These are phyloP conservation scores for Pelargonium fulgidum DNA, from an alignment of 441 rosid species.

Conservation along the genomic window DNA sequence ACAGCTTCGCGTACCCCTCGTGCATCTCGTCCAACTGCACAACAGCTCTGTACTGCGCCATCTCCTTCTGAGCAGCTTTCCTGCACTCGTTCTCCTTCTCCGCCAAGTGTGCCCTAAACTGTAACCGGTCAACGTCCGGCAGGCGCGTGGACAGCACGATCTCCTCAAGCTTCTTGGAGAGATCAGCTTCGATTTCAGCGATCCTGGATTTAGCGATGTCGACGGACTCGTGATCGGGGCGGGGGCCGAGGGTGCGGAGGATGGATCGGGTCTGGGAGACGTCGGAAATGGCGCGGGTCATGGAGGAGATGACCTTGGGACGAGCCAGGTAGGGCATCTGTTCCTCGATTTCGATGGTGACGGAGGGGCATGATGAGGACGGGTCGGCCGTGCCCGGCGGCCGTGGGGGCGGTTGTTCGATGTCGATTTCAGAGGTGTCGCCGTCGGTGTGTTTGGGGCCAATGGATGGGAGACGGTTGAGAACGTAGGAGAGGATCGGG, in stretches of 20 bases:
- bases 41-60: conserved; percentile 34
- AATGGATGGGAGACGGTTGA: conserved; percentile 53
- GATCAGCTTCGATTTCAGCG: conserved; percentile 26
- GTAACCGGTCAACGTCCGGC: conserved; percentile 35
- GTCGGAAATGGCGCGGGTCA: conserved; percentile 63
- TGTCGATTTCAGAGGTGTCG: conserved; percentile 26
- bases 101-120: conserved; percentile 45
- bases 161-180: conserved; percentile 48
- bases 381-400: conserved; percentile 22
- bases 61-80: conserved; percentile 51
- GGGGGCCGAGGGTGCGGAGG: conserved; percentile 70
- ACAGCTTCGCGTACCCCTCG: conserved; percentile 52
- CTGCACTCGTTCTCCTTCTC: conserved; percentile 57
- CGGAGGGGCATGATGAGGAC: conserved; percentile 26
- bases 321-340: conserved; percentile 57
- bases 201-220: conserved; percentile 59
- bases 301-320: conserved; percentile 62
- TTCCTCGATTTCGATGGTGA: conserved; percentile 25
- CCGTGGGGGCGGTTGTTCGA: conserved; percentile 34
- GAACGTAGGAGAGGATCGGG: conserved; percentile 71
- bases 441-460: conserved; percentile 23
- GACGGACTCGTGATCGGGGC: conserved; percentile 83
- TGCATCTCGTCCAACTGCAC: conserved; percentile 27
- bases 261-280: conserved; percentile 70
- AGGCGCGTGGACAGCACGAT: conserved; percentile 60